Conservation (phyloP, 2,329 filamentous ascomycete genomes). For the Clonostachys rosea region DNA sequence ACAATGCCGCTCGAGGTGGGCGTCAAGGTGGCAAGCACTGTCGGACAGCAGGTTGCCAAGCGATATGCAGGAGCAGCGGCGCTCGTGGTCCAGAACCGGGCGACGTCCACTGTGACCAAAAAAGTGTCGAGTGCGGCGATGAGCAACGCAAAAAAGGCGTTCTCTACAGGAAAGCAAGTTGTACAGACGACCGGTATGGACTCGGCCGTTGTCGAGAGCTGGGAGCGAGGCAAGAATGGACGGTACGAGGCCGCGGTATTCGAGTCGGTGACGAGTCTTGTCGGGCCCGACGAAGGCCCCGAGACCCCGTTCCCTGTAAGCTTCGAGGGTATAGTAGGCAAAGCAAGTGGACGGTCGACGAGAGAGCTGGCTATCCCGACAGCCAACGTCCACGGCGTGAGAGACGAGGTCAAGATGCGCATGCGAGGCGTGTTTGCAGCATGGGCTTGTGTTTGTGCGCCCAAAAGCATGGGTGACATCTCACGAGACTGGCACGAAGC, state of each 20-base stretch:
- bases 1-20: slow-evolving; percentile 65
- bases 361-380: slow-evolving; percentile 42
- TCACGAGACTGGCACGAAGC: slow-evolving; percentile 51
- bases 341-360: slow-evolving; percentile 33
- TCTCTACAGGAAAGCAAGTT: slow-evolving; percentile 17
- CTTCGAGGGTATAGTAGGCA: slow-evolving; percentile 42
- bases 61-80: slow-evolving; percentile 32
- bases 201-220: slow-evolving; percentile 19
- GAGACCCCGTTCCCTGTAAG: slow-evolving; percentile 46
- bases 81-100: slow-evolving; percentile 30
- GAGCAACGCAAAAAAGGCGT: slow-evolving; percentile 12
- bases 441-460: slow-evolving; percentile 47
- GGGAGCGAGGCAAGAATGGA: slow-evolving; percentile 27
- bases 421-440: slow-evolving; percentile 61
- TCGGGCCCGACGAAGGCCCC: slow-evolving; percentile 47
- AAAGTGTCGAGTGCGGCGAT: slow-evolving; percentile 8
- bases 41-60: slow-evolving; percentile 38
- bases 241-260: slow-evolving; percentile 27
- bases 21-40: slow-evolving; percentile 47
- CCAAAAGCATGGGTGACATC: slow-evolving; percentile 19
- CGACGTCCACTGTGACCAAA: slow-evolving; percentile 28
- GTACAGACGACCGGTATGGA: slow-evolving; percentile 24
- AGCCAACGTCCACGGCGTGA: slow-evolving; percentile 46
- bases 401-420: slow-evolving; percentile 45
- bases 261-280: slow-evolving; percentile 22